phyloP scores from a whole-genome alignment of 345 rosid species.

The Draba incana region DNA sequence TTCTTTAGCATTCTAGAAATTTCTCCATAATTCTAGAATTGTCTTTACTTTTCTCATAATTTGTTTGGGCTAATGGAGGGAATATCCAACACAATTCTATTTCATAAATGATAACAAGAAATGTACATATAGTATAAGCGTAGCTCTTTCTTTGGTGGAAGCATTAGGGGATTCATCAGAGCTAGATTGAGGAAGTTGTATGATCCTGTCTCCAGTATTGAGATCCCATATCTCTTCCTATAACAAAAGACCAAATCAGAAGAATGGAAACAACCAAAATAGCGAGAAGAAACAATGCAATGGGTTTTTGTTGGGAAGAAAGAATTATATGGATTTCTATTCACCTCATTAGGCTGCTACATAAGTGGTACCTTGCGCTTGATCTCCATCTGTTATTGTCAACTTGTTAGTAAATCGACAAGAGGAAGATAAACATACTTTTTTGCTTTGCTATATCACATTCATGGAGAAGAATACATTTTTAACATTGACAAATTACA shows the following conservation, averaged over 20 bases:
- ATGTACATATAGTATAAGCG: constrained; percentile 1
- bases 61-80: too few species aligned
- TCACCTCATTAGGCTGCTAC: constrained; percentile 78
- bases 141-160: constrained; percentile 68
- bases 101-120: not conserved
- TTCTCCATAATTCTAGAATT: too few species aligned
- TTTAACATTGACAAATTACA: not conserved
- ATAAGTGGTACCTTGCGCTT: constrained; percentile 50
- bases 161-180: constrained; percentile 41
- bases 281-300: not conserved
- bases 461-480: not conserved
- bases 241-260: constrained; percentile 22
- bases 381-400: constrained; percentile 45
- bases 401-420: constrained; percentile 7
- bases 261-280: constrained; percentile 23
- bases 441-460: not conserved
- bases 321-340: not conserved
- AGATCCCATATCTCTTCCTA: constrained; percentile 95
- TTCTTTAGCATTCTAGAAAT: too few species aligned
- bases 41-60: too few species aligned
- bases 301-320: not conserved
- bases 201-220: constrained; percentile 54
- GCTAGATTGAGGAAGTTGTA: constrained; percentile 52
- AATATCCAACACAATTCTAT: too few species aligned
- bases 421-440: constrained; percentile 8